A percentile compares a stretch with the other conserved stretches of the same genome.
Conservation (phyloP, 805 yeast genomes). For the Candida khao-thaluensis region DNA sequence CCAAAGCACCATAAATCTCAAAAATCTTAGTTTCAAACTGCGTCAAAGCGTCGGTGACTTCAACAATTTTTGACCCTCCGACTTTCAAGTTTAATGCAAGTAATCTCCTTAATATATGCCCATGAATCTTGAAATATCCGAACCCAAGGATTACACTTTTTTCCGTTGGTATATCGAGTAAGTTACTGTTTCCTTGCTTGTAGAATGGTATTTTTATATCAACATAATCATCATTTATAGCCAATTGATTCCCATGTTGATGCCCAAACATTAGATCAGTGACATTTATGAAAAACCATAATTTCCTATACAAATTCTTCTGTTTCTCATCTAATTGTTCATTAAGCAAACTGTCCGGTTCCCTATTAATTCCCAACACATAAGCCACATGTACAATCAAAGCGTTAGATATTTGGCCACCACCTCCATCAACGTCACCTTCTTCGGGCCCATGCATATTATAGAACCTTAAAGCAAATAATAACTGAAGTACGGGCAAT, state of each 20-base stretch:
- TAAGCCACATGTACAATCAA: conserved; percentile 65
- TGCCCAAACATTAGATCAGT: conserved; percentile 30
- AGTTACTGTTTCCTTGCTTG: conserved; percentile 36
- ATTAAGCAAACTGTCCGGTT: conserved; percentile 45
- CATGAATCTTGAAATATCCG: conserved; percentile 27
- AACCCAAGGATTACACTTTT: conserved; percentile 31
- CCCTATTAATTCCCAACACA: conserved; percentile 66
- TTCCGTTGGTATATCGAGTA: conserved; percentile 37
- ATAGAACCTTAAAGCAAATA: conserved; percentile 52
- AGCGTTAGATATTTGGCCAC: conserved; percentile 53
- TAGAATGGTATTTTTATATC: conserved; percentile 33
- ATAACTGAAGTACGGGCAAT: conserved; percentile 52
- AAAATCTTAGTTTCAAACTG: conserved; percentile 37
- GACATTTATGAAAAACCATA: conserved; percentile 34
- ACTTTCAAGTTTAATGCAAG: conserved; percentile 22
- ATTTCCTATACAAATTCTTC: conserved; percentile 32
- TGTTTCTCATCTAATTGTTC: conserved; percentile 22
- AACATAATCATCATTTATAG: conserved; percentile 25
- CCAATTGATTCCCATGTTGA: conserved; percentile 35
- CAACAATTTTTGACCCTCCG: conserved; percentile 18
- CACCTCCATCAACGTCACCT: conserved; percentile 64
- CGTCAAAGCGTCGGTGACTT: conserved; percentile 23
- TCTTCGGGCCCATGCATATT: conserved; percentile 52
- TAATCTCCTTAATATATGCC: conserved; percentile 27
- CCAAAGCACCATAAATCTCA: conserved; percentile 28